These are phyloP conservation scores for Mangifera indica DNA, from an alignment of 345 rosid species.

Conservation along the genomic window DNA sequence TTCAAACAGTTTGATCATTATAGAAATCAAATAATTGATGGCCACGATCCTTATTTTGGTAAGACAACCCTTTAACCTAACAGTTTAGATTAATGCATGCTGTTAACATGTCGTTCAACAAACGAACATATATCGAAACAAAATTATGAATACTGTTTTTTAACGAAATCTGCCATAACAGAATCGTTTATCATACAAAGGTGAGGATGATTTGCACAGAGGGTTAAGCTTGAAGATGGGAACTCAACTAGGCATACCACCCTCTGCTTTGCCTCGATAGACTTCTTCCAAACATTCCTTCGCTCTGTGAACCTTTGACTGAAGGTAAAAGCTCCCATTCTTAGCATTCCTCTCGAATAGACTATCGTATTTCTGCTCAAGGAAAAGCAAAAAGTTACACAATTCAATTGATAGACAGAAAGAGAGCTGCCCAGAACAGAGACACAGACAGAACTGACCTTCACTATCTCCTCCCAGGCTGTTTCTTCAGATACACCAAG, in stretches of 20 bases:
- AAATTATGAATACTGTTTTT: background rate
- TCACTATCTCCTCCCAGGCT: constrained; percentile 80
- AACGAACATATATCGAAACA: background rate
- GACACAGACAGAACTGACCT: constrained; percentile 32
- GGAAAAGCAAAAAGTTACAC: constrained; percentile 5
- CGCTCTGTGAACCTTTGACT: constrained; percentile 90
- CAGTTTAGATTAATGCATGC: background rate
- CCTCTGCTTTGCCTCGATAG: constrained; percentile 44
- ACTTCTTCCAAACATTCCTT: constrained; percentile 78
- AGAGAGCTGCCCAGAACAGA: background rate
- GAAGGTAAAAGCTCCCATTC: constrained; percentile 88
- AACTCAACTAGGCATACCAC: constrained; percentile 43
- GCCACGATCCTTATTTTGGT: background rate
- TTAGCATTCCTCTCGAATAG: constrained; percentile 77
- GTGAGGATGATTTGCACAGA: background rate
- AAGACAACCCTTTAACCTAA: background rate
- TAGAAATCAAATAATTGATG: background rate
- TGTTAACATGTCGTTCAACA: background rate
- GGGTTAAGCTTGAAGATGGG: background rate
- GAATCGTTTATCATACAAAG: background rate
- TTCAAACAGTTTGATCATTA: background rate
- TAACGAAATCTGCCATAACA: background rate
- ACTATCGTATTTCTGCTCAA: constrained; percentile 64
- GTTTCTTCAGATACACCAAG: constrained; percentile 70
- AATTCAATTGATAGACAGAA: background rate